A percentile compares a stretch with the other conserved stretches of the same genome.
These are phyloP conservation scores for Torulaspora pretoriensis DNA, from an alignment of 1,139 yeast genomes.

Conservation along the genomic window DNA sequence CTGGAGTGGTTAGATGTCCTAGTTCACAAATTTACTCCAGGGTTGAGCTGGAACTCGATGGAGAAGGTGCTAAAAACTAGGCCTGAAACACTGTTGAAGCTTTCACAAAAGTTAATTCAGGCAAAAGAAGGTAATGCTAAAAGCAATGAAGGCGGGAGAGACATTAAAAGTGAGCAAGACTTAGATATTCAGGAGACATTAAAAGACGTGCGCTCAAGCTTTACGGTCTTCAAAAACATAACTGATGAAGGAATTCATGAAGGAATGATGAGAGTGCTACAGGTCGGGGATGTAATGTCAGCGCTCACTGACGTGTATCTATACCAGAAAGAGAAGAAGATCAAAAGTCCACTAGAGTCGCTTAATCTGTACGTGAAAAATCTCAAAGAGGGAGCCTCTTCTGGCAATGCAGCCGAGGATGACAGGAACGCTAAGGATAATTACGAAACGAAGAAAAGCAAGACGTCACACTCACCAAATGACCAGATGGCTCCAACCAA, in stretches of 20 bases:
- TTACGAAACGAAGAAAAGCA: not conserved
- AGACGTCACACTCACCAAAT: not conserved
- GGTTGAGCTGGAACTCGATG: conserved; percentile 44
- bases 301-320: conserved; percentile 13
- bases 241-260: conserved; percentile 61
- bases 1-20: conserved; percentile 71
- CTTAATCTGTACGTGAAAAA: conserved; percentile 20
- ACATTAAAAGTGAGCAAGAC: not conserved
- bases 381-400: not conserved
- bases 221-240: conserved; percentile 41
- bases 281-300: conserved; percentile 54
- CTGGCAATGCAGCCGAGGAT: not conserved
- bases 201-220: conserved; percentile 36
- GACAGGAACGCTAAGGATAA: not conserved
- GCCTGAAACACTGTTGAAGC: not conserved
- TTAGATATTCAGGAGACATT: conserved; percentile 18
- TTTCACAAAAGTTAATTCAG: not conserved
- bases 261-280: conserved; percentile 62
- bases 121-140: not conserved
- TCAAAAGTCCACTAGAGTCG: conserved; percentile 29
- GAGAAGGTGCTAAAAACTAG: conserved; percentile 29
- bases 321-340: conserved; percentile 23
- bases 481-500: not conserved
- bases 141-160: not conserved
- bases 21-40: conserved; percentile 44